phyloP scores from a whole-genome alignment of 2,329 filamentous ascomycete genomes.

The Xylariaceae sp. region DNA sequence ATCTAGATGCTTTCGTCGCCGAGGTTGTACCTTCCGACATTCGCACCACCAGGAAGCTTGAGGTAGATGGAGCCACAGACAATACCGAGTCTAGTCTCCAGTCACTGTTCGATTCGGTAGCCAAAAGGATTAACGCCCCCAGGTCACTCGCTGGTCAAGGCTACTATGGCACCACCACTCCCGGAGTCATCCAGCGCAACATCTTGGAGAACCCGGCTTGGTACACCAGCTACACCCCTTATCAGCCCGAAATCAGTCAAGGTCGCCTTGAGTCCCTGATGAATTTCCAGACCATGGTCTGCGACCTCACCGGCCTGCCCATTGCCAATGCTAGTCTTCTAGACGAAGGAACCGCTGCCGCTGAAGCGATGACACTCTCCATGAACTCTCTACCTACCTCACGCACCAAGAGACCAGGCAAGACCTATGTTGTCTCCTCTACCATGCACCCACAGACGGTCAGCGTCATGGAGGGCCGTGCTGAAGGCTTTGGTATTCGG shows the following conservation, averaged over 20 bases:
- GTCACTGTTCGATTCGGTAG: conserved; percentile 46
- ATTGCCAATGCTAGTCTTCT: conserved; percentile 89
- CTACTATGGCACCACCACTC: conserved; percentile 83
- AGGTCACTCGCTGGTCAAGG: conserved; percentile 75
- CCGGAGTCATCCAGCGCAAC: conserved; percentile 88
- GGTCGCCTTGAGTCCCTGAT: conserved; percentile 86
- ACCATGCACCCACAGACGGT: conserved; percentile 82
- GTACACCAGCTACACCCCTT: conserved; percentile 98
- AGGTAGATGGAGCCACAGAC: conserved; percentile 45
- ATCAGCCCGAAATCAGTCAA: conserved; percentile 96
- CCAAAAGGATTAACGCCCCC: conserved; percentile 27
- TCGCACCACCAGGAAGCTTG: conserved; percentile 62
- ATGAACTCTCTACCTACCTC: conserved; percentile 69
- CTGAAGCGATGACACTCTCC: conserved; percentile 93
- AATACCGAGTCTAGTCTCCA: conserved; percentile 50
- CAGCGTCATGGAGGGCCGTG: conserved; percentile 76
- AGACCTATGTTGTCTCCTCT: conserved; percentile 80
- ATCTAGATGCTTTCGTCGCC: conserved; percentile 76
- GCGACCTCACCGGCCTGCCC: conserved; percentile 79
- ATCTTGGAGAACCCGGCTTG: conserved; percentile 89
- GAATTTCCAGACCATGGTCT: conserved; percentile 93
- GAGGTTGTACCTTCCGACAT: conserved; percentile 82
- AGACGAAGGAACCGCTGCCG: conserved; percentile 87
- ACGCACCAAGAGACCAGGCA: conserved; percentile 69
- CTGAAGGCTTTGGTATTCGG: conserved; percentile 85